Evolutionary conservation across 140 eudicot species (phyloP).

Genomic region (Flaveria floridana): DNA sequence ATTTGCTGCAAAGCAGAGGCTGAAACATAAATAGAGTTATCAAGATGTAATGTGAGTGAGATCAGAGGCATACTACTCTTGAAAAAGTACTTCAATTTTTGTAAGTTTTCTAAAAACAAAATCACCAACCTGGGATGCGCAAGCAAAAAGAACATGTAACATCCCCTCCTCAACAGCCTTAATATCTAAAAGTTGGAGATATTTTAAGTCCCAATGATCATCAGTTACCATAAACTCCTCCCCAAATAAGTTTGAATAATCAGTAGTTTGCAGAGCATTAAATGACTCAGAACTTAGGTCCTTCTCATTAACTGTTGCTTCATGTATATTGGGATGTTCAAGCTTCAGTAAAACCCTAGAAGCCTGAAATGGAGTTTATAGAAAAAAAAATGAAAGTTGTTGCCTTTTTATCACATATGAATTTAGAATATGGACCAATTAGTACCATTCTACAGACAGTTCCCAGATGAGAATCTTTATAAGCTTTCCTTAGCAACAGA

Average conservation of each 20-base stretch:
- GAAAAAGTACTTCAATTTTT: background rate
- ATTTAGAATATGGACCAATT: slow-evolving; percentile 20
- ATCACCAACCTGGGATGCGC: slow-evolving; percentile 79
- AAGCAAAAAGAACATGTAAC: slow-evolving; percentile 85
- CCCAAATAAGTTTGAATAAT: slow-evolving; percentile 78
- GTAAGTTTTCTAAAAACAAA: background rate
- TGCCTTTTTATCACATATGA: background rate
- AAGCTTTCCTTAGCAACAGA: slow-evolving; percentile 77
- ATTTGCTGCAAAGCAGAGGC: slow-evolving; percentile 87
- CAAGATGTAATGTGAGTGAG: slow-evolving; percentile 27
- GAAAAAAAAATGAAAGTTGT: slow-evolving; percentile 4
- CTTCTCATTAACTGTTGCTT: slow-evolving; percentile 47
- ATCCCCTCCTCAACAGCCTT: slow-evolving; percentile 84
- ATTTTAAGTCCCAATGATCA: slow-evolving; percentile 58
- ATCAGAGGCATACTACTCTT: slow-evolving; percentile 18
- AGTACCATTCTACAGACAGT: slow-evolving; percentile 81
- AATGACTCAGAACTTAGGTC: slow-evolving; percentile 42
- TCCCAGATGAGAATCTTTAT: slow-evolving; percentile 68
- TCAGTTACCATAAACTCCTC: slow-evolving; percentile 64
- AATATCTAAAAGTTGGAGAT: slow-evolving; percentile 67
- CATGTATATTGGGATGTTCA: slow-evolving; percentile 47
- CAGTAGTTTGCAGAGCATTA: slow-evolving; percentile 43
- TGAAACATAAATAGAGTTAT: slow-evolving; percentile 49
- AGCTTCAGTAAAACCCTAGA: slow-evolving; percentile 68
- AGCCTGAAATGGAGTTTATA: slow-evolving; percentile 48